A percentile compares a stretch with the other conserved stretches of the same genome.
Conservation (phyloP, 73 alveolate genomes). For the Tetrahymena malaccensis region DNA sequence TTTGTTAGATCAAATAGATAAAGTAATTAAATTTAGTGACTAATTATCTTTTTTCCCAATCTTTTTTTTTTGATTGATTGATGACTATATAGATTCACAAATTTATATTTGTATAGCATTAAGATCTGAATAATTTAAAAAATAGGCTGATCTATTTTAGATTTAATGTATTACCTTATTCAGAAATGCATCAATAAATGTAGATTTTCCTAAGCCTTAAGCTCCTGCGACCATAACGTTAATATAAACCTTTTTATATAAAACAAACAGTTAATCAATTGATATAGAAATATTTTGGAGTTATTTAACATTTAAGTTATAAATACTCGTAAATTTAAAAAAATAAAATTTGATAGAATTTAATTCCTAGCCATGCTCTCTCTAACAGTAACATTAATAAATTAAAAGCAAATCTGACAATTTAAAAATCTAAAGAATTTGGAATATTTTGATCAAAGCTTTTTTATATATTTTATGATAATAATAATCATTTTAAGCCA, state of each 20-base stretch:
- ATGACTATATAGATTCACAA: background rate
- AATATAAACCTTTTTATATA: background rate
- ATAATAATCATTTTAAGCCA: too few species aligned
- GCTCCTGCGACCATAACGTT: conserved; percentile 33
- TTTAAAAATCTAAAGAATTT: too few species aligned
- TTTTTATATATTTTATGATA: too few species aligned
- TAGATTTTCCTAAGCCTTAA: conserved; percentile 30
- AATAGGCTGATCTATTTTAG: background rate
- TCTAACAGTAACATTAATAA: too few species aligned
- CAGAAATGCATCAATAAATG: conserved; percentile 25
- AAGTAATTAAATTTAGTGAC: background rate
- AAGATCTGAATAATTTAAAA: background rate
- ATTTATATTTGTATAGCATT: background rate
- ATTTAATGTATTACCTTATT: background rate
- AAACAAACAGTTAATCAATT: background rate
- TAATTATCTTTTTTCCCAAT: background rate
- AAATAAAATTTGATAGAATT: too few species aligned
- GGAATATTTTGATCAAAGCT: too few species aligned
- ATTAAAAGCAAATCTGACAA: too few species aligned
- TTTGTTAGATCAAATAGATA: background rate
- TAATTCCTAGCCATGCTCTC: too few species aligned
- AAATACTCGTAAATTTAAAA: too few species aligned
- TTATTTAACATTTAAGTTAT: too few species aligned
- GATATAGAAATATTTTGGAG: background rate
- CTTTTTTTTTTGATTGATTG: too few species aligned